Evolutionary conservation across 805 yeast species (phyloP).

Genomic region (Schizosaccharomyces lindneri): DNA sequence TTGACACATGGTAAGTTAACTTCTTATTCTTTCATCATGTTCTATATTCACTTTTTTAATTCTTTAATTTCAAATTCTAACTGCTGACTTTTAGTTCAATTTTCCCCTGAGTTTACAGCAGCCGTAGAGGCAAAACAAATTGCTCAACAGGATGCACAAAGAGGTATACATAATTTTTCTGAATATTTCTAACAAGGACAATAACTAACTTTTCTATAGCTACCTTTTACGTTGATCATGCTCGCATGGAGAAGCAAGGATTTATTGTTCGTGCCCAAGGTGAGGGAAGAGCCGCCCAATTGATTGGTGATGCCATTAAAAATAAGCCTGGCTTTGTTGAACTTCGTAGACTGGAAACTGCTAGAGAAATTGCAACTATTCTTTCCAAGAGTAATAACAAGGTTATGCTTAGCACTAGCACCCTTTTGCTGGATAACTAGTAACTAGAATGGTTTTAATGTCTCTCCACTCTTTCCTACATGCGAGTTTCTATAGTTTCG

Average conservation of each 20-base stretch:
- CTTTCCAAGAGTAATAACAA: conserved; percentile 73
- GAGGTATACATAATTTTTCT: not conserved
- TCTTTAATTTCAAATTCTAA: not conserved
- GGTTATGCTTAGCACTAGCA: conserved; percentile 74
- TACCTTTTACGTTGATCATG: conserved; percentile 88
- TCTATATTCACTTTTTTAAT: not conserved
- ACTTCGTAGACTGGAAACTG: conserved; percentile 87
- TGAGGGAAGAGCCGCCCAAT: conserved; percentile 92
- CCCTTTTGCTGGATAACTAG: conserved; percentile 44
- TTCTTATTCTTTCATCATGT: too few species aligned
- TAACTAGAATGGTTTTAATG: not conserved
- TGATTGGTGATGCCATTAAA: conserved; percentile 96
- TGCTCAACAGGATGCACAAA: conserved; percentile 96
- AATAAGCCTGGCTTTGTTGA: conserved; percentile 90
- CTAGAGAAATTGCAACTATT: conserved; percentile 77
- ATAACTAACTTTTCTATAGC: conserved; percentile 19
- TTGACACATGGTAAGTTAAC: conserved; percentile 29
- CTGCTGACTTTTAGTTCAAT: conserved; percentile 35
- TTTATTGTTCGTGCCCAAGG: conserved; percentile 92
- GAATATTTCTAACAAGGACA: not conserved
- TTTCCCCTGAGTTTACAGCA: conserved; percentile 88
- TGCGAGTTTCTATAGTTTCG: too few species aligned
- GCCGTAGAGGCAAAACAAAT: conserved; percentile 98
- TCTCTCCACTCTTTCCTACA: too few species aligned
- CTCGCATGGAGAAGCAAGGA: conserved; percentile 92